A percentile compares a stretch with the other conserved stretches of the same genome.
phyloP scores from a whole-genome alignment of 441 rosid genomes.

The Corymbia citriodora region DNA sequence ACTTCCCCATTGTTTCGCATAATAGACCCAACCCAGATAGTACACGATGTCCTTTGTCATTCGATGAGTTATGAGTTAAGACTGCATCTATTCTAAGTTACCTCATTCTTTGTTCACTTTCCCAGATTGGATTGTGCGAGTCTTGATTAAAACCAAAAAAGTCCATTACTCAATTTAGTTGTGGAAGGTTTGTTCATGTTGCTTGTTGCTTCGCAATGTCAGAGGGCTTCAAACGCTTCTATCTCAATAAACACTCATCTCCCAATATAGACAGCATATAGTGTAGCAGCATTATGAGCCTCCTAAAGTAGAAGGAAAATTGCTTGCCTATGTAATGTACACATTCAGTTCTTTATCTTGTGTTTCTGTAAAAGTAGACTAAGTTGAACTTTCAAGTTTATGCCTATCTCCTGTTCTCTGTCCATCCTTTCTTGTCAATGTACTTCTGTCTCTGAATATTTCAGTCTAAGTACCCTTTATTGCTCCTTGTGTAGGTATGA shows the following conservation, averaged over 20 bases:
- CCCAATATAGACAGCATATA: not conserved
- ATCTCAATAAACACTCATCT: not conserved
- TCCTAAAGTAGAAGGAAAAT: not conserved
- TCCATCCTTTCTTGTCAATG: not conserved
- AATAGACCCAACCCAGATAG: not conserved
- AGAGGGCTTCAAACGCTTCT: not conserved
- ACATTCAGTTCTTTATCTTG: not conserved
- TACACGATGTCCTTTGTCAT: not conserved
- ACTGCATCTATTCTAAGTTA: not conserved
- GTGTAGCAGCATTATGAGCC: not conserved
- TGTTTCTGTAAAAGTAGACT: not conserved
- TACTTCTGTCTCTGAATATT: not conserved
- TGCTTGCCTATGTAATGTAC: not conserved
- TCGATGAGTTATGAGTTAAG: not conserved
- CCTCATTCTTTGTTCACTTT: not conserved
- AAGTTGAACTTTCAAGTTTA: not conserved
- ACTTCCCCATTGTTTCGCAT: not conserved
- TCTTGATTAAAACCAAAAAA: not conserved
- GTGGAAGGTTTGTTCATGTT: not conserved
- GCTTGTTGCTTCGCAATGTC: not conserved
- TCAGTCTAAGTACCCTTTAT: not conserved
- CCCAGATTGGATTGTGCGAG: not conserved
- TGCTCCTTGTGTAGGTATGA: slow-evolving; percentile 60
- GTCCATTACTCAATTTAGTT: not conserved
- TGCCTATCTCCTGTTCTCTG: not conserved